Conservation (phyloP, 176 grass and related monocot genomes). For the Aechmea fasciata region DNA sequence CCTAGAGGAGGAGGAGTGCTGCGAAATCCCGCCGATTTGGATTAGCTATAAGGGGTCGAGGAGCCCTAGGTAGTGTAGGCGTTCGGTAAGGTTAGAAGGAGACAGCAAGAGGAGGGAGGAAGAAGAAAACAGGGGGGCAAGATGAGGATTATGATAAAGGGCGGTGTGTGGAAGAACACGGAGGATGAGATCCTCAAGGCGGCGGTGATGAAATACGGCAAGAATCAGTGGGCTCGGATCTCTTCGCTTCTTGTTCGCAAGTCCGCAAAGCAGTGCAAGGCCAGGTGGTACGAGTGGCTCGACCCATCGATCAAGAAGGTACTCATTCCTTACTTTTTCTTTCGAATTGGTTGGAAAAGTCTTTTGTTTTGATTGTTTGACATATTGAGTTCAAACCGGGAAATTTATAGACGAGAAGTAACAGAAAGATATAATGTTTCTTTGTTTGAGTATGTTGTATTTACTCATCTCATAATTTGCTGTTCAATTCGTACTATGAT, state of each 20-base stretch:
- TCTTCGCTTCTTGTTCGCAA: conserved; percentile 76
- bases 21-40: neutral
- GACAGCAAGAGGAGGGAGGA: neutral
- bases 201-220: conserved; percentile 79
- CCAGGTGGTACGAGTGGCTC: conserved; percentile 84
- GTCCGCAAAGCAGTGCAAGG: conserved; percentile 82
- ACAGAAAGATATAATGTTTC: too few relatives aligned
- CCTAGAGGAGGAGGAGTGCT: conserved; percentile 1
- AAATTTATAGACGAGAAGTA: too few relatives aligned
- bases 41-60: neutral
- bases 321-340: neutral
- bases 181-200: conserved; percentile 86
- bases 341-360: neutral
- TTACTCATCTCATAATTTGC: too few relatives aligned
- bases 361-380: neutral
- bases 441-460: too few relatives aligned
- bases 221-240: conserved; percentile 84
- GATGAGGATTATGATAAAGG: conserved; percentile 92
- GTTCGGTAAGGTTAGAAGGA: neutral
- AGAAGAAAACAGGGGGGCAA: conserved; percentile 9
- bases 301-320: conserved; percentile 70
- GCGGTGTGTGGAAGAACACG: conserved; percentile 85
- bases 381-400: too few relatives aligned
- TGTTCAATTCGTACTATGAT: too few relatives aligned
- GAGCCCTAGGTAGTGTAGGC: neutral